A percentile compares a stretch with the other conserved stretches of the same genome.
Evolutionary conservation across 2,329 filamentous ascomycete species (phyloP).

Genomic region (Juglanconis juglandina): DNA sequence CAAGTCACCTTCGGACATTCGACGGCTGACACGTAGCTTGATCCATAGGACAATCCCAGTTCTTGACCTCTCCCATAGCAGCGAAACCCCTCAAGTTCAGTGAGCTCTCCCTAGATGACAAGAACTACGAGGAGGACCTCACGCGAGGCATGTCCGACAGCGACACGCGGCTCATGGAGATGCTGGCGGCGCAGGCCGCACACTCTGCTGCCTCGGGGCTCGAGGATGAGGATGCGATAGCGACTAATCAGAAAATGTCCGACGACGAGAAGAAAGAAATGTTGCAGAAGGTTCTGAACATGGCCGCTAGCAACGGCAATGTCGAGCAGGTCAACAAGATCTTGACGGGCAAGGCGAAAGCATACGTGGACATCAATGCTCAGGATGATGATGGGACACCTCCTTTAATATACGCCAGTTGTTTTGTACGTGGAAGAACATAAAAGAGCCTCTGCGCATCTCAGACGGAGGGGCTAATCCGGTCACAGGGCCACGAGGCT

Average conservation of each 20-base stretch:
- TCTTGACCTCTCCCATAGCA: constrained; percentile 79
- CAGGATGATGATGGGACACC: constrained; percentile 92
- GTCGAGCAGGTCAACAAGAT: constrained; percentile 75
- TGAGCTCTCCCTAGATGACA: constrained; percentile 78
- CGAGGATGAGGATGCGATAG: constrained; percentile 76
- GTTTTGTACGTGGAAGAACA: constrained; percentile 65
- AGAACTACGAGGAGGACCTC: constrained; percentile 65
- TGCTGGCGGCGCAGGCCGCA: constrained; percentile 91
- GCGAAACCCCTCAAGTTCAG: constrained; percentile 80
- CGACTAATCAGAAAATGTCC: constrained; percentile 69
- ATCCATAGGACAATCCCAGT: constrained; percentile 81
- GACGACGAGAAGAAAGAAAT: constrained; percentile 73
- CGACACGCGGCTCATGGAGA: constrained; percentile 86
- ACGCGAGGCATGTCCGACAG: constrained; percentile 64
- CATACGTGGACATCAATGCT: constrained; percentile 79
- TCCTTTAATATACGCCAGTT: constrained; percentile 96
- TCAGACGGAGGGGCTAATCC: constrained; percentile 19
- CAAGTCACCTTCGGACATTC: neutral
- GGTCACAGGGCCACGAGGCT: constrained; percentile 72
- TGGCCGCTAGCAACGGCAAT: constrained; percentile 96
- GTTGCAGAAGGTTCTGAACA: constrained; percentile 83
- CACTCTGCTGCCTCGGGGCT: constrained; percentile 70
- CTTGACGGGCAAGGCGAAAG: constrained; percentile 67
- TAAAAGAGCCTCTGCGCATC: no score
- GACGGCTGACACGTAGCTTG: constrained; percentile 1